These are phyloP conservation scores for Populus davidiana DNA, from an alignment of 345 rosid genomes.

Conservation along the genomic window DNA sequence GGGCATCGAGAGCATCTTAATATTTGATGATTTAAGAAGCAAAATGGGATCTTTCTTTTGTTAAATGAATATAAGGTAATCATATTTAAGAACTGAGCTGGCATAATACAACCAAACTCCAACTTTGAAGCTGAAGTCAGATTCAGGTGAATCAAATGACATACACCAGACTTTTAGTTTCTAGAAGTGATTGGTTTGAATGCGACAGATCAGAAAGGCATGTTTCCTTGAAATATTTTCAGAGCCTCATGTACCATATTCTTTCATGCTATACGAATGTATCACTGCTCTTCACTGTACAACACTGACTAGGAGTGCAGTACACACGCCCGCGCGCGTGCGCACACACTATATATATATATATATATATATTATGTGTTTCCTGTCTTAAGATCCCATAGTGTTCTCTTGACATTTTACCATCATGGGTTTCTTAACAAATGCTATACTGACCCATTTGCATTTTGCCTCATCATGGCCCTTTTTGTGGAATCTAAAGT, in stretches of 20 bases:
- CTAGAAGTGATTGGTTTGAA: background rate
- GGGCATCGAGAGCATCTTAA: background rate
- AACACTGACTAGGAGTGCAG: too few relatives aligned
- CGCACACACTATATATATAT: too few relatives aligned
- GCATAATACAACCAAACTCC: too few relatives aligned
- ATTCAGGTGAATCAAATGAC: background rate
- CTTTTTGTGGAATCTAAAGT: constrained; percentile 13
- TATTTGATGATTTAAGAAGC: background rate
- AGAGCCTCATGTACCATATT: background rate
- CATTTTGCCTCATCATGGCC: constrained; percentile 1
- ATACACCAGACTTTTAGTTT: background rate
- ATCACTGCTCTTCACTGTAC: background rate
- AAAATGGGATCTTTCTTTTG: background rate
- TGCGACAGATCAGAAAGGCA: background rate
- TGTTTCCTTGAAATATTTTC: background rate
- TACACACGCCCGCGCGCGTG: too few relatives aligned
- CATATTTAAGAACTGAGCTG: too few relatives aligned
- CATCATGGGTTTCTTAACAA: background rate
- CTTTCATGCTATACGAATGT: background rate
- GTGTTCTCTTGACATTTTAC: background rate
- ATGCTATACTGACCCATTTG: background rate
- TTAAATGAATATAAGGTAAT: background rate
- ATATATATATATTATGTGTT: background rate
- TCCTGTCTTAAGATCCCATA: background rate
- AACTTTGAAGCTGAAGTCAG: background rate